Evolutionary conservation across 1,139 yeast genomes (phyloP).

Genomic region (Saccharomyces hybrid): DNA sequence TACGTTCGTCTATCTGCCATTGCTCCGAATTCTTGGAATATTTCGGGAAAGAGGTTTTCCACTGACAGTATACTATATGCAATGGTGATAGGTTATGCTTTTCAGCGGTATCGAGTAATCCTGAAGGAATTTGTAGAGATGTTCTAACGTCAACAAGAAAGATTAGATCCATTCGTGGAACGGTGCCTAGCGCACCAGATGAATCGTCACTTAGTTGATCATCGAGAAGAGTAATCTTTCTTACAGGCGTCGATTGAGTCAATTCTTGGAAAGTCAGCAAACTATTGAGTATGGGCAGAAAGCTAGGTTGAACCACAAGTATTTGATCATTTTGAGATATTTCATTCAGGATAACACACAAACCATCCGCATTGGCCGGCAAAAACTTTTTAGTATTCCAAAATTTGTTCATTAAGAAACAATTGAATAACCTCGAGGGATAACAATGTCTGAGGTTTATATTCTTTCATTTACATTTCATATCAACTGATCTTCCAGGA

Average conservation of each 20-base stretch:
- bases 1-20: background rate
- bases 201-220: constrained; percentile 15
- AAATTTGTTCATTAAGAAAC: constrained; percentile 13
- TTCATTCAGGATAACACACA: constrained; percentile 15
- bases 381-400: constrained; percentile 25
- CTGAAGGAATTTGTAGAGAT: constrained; percentile 18
- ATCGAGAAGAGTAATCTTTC: constrained; percentile 19
- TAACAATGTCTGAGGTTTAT: background rate
- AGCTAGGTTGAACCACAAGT: constrained; percentile 19
- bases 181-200: constrained; percentile 8
- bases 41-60: constrained; percentile 6
- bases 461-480: background rate
- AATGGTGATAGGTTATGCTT: constrained; percentile 10
- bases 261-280: constrained; percentile 24
- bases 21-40: background rate
- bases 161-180: constrained; percentile 15
- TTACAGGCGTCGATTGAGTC: constrained; percentile 22
- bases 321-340: constrained; percentile 15
- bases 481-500: background rate
- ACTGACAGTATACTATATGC: constrained; percentile 21
- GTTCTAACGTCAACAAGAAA: constrained; percentile 24
- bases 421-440: background rate
- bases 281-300: constrained; percentile 18
- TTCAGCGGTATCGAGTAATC: constrained; percentile 7
- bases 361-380: constrained; percentile 9